A percentile compares a stretch with the other conserved stretches of the same genome.
These are phyloP conservation scores for Penicillium roqueforti DNA, from an alignment of 495 filamentous ascomycete genomes.

Conservation along the genomic window DNA sequence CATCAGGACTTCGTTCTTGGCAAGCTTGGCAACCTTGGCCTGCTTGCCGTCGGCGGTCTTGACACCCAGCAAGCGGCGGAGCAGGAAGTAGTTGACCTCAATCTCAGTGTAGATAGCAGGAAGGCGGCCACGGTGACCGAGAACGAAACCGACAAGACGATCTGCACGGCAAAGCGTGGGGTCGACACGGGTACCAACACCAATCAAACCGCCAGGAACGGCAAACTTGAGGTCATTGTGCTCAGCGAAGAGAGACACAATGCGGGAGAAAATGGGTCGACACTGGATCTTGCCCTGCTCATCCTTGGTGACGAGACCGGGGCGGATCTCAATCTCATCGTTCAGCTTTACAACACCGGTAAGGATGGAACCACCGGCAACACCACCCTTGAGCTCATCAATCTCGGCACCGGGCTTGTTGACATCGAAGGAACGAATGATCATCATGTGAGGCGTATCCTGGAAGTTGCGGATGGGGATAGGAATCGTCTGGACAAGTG, in stretches of 20 bases:
- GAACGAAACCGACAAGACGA: constrained; percentile 96
- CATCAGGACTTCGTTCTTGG: constrained; percentile 98
- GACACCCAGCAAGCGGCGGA: constrained; percentile 90
- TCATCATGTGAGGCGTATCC: constrained; percentile 91
- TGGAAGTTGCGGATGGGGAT: constrained; percentile 86
- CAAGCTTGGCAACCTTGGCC: constrained; percentile 94
- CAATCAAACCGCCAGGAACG: constrained; percentile 92
- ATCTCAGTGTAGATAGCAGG: constrained; percentile 96
- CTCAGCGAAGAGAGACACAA: constrained; percentile 93
- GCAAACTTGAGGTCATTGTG: constrained; percentile 97
- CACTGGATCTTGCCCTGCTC: constrained; percentile 92
- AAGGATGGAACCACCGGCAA: constrained; percentile 93
- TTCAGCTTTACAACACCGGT: constrained; percentile 93
- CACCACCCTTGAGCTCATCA: constrained; percentile 96
- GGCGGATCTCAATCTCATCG: constrained; percentile 97
- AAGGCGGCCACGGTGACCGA: constrained; percentile 85
- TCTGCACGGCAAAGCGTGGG: constrained; percentile 97
- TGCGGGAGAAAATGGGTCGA: constrained; percentile 91
- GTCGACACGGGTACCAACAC: constrained; percentile 95
- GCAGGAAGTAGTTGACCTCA: constrained; percentile 98
- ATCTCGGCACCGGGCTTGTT: constrained; percentile 99
- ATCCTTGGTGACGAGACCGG: constrained; percentile 90
- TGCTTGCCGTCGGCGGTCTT: constrained; percentile 98
- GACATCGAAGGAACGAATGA: constrained; percentile 97
- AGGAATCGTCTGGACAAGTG: constrained; percentile 87